phyloP scores from a whole-genome alignment of 495 filamentous ascomycete species.

The Aspergillus hancockii region DNA sequence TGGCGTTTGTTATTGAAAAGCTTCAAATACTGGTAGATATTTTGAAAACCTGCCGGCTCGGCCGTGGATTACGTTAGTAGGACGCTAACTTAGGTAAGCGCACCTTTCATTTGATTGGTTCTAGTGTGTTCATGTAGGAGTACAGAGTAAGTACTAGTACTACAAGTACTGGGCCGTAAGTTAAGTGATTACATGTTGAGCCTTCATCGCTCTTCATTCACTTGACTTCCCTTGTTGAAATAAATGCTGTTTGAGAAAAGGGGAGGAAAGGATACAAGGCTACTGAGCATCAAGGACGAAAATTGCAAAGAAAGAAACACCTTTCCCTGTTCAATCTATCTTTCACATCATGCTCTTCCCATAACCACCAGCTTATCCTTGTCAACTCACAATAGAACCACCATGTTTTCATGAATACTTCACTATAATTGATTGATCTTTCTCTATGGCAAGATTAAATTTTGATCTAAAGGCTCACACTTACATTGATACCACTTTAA shows the following conservation, averaged over 20 bases:
- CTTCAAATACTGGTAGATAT: too few species aligned
- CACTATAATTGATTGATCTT: background rate
- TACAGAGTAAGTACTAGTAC: background rate
- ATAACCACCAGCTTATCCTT: background rate
- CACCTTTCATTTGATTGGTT: too few species aligned
- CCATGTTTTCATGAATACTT: background rate
- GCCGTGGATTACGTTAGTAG: too few species aligned
- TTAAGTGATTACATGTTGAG: background rate
- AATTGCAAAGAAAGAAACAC: background rate
- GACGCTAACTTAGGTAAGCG: too few species aligned
- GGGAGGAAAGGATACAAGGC: background rate
- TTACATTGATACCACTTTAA: background rate
- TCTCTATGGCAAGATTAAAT: background rate
- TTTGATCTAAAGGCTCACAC: background rate
- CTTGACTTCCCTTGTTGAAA: background rate
- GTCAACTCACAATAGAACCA: background rate
- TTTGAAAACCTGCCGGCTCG: too few species aligned
- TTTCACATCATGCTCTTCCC: constrained; percentile 1
- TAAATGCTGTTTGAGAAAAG: background rate
- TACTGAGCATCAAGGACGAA: background rate
- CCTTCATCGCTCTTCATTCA: background rate
- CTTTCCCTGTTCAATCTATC: background rate
- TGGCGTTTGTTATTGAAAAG: too few species aligned
- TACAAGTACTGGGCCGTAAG: too few species aligned
- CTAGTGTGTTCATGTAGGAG: background rate